Evolutionary conservation across 352 stramenopile species (phyloP).

Genomic region (Pythium phragmiticola): DNA sequence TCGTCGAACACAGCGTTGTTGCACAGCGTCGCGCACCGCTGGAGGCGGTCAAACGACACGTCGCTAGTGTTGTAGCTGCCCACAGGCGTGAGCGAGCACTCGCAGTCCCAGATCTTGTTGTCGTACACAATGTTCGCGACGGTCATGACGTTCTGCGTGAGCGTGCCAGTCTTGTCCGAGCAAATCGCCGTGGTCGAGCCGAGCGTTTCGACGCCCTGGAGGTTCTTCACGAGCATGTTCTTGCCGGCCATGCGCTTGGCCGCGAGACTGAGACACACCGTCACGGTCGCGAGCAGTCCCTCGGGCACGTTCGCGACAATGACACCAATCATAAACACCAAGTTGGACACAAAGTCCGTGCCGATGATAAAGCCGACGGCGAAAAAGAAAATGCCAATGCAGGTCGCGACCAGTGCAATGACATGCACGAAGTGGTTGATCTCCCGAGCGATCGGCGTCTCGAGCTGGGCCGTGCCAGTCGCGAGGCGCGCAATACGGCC

Average conservation of each 20-base stretch:
- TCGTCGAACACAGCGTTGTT: conserved; percentile 91
- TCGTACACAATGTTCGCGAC: conserved; percentile 78
- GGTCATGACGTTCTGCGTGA: conserved; percentile 90
- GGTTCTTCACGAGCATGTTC: conserved; percentile 93
- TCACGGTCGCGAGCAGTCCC: conserved; percentile 90
- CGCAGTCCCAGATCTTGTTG: conserved; percentile 67
- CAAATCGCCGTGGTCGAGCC: conserved; percentile 92
- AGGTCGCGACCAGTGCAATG: conserved; percentile 32
- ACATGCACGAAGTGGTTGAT: conserved; percentile 46
- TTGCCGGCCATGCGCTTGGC: conserved; percentile 89
- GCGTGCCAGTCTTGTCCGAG: conserved; percentile 90
- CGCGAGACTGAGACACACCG: conserved; percentile 90
- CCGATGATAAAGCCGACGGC: conserved; percentile 35
- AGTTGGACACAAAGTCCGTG: conserved; percentile 32
- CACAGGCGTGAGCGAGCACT: conserved; percentile 72
- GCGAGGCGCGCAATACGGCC: conserved; percentile 45
- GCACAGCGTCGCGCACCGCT: conserved; percentile 86
- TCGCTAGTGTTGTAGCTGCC: conserved; percentile 54
- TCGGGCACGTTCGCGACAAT: conserved; percentile 93
- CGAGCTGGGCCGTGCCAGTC: conserved; percentile 20
- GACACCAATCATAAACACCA: conserved; percentile 91
- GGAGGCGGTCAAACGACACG: conserved; percentile 56
- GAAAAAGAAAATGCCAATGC: conserved; percentile 37
- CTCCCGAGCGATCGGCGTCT: conserved; percentile 38
- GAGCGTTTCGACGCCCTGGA: conserved; percentile 92